phyloP scores from a whole-genome alignment of 2,329 filamentous ascomycete genomes.

The Cadophora luteo-olivacea region DNA sequence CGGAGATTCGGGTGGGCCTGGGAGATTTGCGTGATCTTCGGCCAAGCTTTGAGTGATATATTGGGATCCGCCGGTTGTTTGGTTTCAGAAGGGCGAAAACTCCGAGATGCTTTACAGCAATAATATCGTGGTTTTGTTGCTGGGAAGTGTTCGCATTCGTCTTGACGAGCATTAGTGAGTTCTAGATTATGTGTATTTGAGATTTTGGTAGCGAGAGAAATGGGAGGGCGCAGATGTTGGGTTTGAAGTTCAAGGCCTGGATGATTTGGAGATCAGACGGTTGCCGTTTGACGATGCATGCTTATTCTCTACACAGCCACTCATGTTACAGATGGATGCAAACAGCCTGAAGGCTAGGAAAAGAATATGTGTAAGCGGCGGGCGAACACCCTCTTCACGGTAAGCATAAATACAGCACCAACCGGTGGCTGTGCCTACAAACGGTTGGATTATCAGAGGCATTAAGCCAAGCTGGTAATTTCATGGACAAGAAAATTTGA shows the following conservation, averaged over 20 bases:
- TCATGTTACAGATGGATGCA: not conserved
- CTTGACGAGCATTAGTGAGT: too few species aligned
- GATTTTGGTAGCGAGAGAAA: not conserved
- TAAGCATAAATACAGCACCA: too few species aligned
- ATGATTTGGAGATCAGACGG: constrained; percentile 13
- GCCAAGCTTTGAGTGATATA: not conserved
- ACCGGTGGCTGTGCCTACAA: too few species aligned
- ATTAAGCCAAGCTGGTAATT: not conserved
- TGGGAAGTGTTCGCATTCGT: not conserved
- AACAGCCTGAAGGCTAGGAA: constrained; percentile 7
- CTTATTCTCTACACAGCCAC: not conserved
- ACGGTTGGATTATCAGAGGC: not conserved
- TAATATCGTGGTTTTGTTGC: not conserved
- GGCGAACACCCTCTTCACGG: not conserved
- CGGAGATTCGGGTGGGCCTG: constrained; percentile 1
- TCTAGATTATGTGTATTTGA: too few species aligned
- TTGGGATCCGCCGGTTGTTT: too few species aligned
- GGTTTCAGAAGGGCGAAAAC: too few species aligned
- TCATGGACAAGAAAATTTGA: not conserved
- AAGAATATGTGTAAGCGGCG: not conserved
- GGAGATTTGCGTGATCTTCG: constrained; percentile 3
- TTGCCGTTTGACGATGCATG: constrained; percentile 3
- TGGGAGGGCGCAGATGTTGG: not conserved
- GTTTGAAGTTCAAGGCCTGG: constrained; percentile 12
- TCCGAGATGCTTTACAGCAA: too few species aligned